Evolutionary conservation across 2,329 filamentous ascomycete species (phyloP).

Genomic region (Fusarium sp.): DNA sequence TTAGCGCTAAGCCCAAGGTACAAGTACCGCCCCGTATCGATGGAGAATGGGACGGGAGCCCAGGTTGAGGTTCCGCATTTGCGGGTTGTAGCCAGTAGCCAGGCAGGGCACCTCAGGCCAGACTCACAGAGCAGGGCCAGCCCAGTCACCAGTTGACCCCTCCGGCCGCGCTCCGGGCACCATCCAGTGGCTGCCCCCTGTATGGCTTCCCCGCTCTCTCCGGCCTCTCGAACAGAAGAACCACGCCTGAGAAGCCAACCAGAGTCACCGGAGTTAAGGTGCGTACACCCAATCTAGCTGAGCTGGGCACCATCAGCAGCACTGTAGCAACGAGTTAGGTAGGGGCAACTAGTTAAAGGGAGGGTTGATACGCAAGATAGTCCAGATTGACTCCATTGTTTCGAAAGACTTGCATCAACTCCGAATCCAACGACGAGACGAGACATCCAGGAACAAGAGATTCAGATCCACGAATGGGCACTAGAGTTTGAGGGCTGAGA

Average conservation of each 20-base stretch:
- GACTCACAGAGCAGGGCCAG: too few species aligned
- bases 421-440: neutral
- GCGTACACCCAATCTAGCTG: neutral
- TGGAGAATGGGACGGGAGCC: neutral
- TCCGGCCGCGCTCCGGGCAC: constrained; percentile 29
- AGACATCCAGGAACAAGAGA: constrained; percentile 21
- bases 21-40: constrained; percentile 47
- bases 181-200: constrained; percentile 17
- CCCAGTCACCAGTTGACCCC: constrained; percentile 1
- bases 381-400: constrained; percentile 13
- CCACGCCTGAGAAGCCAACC: constrained; percentile 10
- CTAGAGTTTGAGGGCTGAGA: neutral
- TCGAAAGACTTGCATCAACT: constrained; percentile 6
- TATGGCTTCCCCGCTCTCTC: constrained; percentile 16
- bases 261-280: constrained; percentile 17
- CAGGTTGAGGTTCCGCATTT: constrained; percentile 22
- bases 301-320: neutral
- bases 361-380: constrained; percentile 1
- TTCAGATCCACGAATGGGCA: constrained; percentile 2
- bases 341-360: constrained; percentile 2
- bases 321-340: neutral
- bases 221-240: too few species aligned
- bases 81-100: neutral
- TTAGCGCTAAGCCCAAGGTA: constrained; percentile 43
- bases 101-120: too few species aligned